These are phyloP conservation scores for Vitis riparia DNA, from an alignment of 164 flowering plant genomes.

Conservation along the genomic window DNA sequence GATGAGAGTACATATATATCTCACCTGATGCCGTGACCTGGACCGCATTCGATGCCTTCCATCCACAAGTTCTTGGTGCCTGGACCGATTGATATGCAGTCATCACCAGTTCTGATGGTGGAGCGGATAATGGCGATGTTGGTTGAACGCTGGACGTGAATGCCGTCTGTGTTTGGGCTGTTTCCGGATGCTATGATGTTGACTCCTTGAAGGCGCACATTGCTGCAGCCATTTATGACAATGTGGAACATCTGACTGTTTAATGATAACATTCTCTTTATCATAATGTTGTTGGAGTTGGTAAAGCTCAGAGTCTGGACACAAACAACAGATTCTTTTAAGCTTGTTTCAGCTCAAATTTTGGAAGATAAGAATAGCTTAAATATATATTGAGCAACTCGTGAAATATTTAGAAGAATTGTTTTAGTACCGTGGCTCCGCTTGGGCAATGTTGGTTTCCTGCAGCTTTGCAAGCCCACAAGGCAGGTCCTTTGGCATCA, in stretches of 20 bases:
- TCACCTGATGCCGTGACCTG: constrained; percentile 39
- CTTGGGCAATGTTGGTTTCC: constrained; percentile 9
- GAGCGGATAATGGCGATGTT: constrained; percentile 13
- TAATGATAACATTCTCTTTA: constrained; percentile 20
- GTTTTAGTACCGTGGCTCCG: constrained; percentile 26
- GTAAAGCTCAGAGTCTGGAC: constrained; percentile 20
- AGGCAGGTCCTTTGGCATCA: constrained; percentile 18
- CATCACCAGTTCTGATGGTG: constrained; percentile 28
- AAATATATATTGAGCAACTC: no score
- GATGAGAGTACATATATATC: background rate
- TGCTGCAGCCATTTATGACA: constrained; percentile 18
- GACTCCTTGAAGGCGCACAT: constrained; percentile 18
- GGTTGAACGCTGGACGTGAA: constrained; percentile 25
- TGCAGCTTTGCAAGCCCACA: constrained; percentile 29
- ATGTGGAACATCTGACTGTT: constrained; percentile 33
- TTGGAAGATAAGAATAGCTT: no score
- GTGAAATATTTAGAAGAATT: background rate
- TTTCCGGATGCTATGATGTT: constrained; percentile 16
- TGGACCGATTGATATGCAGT: constrained; percentile 34
- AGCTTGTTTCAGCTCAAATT: no score
- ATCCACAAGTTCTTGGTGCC: constrained; percentile 27
- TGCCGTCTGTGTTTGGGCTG: constrained; percentile 41
- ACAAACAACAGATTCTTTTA: background rate
- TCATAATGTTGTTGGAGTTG: constrained; percentile 20
- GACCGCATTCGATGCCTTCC: constrained; percentile 26